These are phyloP conservation scores for Fagopyrum esculentum DNA, from an alignment of 148 eudicot genomes.

Conservation along the genomic window DNA sequence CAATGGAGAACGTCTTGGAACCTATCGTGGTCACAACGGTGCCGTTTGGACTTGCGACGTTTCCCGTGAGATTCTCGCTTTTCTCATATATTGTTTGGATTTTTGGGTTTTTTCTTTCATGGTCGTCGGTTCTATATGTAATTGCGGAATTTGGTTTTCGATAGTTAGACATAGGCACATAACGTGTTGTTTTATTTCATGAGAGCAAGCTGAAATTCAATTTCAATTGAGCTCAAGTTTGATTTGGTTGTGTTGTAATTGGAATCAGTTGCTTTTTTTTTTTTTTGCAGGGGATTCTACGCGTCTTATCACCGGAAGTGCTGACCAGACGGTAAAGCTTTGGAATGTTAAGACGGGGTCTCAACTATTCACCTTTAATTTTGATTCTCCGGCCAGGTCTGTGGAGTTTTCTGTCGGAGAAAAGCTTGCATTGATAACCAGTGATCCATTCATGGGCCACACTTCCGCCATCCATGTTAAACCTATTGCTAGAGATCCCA, in stretches of 20 bases:
- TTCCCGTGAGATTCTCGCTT: slow-evolving; percentile 33
- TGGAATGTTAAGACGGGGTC: slow-evolving; percentile 75
- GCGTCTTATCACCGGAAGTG: slow-evolving; percentile 81
- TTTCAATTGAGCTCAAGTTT: not conserved
- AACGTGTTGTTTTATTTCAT: not conserved
- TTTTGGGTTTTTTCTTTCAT: not conserved
- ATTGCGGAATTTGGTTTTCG: not conserved
- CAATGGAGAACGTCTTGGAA: slow-evolving; percentile 80
- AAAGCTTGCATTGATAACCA: slow-evolving; percentile 70
- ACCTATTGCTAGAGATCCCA: slow-evolving; percentile 54
- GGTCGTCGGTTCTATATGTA: not conserved
- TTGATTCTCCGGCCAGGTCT: slow-evolving; percentile 76
- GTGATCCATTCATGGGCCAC: slow-evolving; percentile 87
- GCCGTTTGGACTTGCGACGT: slow-evolving; percentile 94
- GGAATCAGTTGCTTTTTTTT: not conserved
- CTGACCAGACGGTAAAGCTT: slow-evolving; percentile 81
- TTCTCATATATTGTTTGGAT: not conserved
- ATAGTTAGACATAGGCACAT: not conserved
- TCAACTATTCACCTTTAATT: slow-evolving; percentile 53
- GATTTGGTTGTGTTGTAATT: not conserved
- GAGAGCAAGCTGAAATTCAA: not conserved
- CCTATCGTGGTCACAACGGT: slow-evolving; percentile 89
- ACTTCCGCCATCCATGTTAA: slow-evolving; percentile 84
- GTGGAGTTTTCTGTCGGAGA: slow-evolving; percentile 78
- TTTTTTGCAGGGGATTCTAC: slow-evolving; percentile 61